Evolutionary conservation across 208 protist species (phyloP), one percentile per base, ranked within the genome.

Genomic region (Kentomonas sorsogonicus): DNA sequence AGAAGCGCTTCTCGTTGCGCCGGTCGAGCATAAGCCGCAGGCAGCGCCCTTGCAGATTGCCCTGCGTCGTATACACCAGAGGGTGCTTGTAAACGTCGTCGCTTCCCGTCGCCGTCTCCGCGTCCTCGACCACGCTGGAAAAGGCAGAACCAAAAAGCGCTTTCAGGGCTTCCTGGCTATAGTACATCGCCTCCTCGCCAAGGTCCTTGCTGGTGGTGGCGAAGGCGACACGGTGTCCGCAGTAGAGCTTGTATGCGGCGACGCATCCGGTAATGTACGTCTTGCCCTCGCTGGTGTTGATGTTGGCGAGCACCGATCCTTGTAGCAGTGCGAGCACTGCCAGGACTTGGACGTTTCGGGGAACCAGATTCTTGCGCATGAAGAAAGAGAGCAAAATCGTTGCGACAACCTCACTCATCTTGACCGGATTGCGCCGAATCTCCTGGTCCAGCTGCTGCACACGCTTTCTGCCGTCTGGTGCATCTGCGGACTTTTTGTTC

Each of bases 211-310:
- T 3, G 3, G 13, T 2, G 3, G 43, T 47, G 6, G 18, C n/a
- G 13, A 29, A 47, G 20, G 27, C 1, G 5, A 29, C 22, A 29
- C 27, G 22, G 43, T 47, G 43, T 27, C 6, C 10, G 25, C 27
- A 47, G 5, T 29, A 47, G 20, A 29, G 22, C 43, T 47, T 47
- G 5, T 29, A 13, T 2, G 43, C 43, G 2, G 43, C 43, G 43
- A 47, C 9, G 43, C 43, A 47, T 27, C 43, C 43, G 43, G 20
- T 47, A 15, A 47, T 47, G 43, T 47, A 47, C 43, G 43, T 47
- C 43, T 47, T 47, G 43, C 43, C 43, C 20, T 47, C 43, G 9
- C 43, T 22, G 3, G 43, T 47, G 43, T 29, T 47, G 43, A 47
- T 47, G 13, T 47, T 47, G 5, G 43, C 43, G 6, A 47, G 43